phyloP scores from a whole-genome alignment of 2,329 filamentous ascomycete species.

The Aspergillus uvarum region DNA sequence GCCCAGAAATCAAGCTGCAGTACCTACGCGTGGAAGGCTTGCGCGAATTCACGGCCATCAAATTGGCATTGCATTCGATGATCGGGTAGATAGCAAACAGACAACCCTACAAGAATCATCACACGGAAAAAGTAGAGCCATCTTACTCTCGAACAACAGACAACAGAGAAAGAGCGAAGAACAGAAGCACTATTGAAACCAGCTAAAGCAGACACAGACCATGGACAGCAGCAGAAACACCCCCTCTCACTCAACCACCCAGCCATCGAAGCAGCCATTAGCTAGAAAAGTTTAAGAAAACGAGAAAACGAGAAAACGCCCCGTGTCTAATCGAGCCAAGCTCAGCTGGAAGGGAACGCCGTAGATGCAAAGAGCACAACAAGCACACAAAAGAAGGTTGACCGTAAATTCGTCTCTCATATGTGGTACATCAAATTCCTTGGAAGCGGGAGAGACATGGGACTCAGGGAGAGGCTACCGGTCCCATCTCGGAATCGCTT shows the following conservation, averaged over 20 bases:
- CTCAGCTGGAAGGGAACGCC: constrained; percentile 23
- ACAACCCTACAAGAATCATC: no score
- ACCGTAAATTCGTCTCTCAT: constrained; percentile 30
- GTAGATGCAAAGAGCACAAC: constrained; percentile 21
- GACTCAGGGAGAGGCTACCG: constrained; percentile 37
- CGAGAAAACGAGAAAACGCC: constrained; percentile 1
- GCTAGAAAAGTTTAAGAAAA: background rate
- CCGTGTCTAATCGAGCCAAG: constrained; percentile 12
- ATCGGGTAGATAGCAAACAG: no score
- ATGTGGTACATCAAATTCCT: constrained; percentile 22
- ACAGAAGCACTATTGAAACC: no score
- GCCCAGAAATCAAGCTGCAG: no score
- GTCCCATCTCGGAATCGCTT: constrained; percentile 43
- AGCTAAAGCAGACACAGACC: background rate
- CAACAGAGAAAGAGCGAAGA: background rate
- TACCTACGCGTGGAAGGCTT: no score
- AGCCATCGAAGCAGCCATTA: constrained; percentile 9
- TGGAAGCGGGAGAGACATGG: constrained; percentile 5
- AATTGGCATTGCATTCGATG: no score
- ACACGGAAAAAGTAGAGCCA: background rate
- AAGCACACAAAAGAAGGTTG: constrained; percentile 16
- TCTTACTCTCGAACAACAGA: background rate
- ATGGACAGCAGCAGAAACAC: background rate
- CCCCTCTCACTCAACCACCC: constrained; percentile 3
- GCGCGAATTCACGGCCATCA: no score